These are phyloP conservation scores for Pogostemon cablin DNA, from an alignment of 257 asterid species.

Conservation along the genomic window DNA sequence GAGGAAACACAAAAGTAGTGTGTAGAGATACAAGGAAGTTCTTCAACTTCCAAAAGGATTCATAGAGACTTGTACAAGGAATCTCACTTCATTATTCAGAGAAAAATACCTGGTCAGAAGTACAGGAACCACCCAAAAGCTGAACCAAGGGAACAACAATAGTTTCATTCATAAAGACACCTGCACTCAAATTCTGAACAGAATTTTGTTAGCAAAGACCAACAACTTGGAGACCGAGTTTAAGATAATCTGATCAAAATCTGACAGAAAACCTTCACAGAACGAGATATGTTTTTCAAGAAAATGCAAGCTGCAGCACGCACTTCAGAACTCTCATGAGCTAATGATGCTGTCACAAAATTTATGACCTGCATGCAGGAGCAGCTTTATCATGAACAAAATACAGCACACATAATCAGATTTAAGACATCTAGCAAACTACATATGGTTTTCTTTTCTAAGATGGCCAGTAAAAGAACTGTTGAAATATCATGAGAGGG, in stretches of 20 bases:
- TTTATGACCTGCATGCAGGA: constrained; percentile 61
- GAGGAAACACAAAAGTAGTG: constrained; percentile 7
- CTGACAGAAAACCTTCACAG: constrained; percentile 74
- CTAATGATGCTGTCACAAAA: constrained; percentile 58
- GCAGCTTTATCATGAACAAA: constrained; percentile 15
- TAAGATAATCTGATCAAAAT: constrained; percentile 23
- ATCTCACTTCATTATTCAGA: constrained; percentile 1
- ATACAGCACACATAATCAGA: constrained; percentile 25
- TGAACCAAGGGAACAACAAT: constrained; percentile 66
- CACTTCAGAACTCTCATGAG: constrained; percentile 71
- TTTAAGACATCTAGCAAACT: constrained; percentile 7
- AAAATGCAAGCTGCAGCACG: constrained; percentile 88
- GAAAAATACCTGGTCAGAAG: constrained; percentile 68
- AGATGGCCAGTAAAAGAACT: constrained; percentile 18
- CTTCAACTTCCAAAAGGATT: constrained; percentile 9
- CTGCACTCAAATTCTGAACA: constrained; percentile 86
- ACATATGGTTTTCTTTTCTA: constrained; percentile 8
- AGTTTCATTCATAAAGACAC: constrained; percentile 66
- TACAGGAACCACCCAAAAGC: constrained; percentile 65
- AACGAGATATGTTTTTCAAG: constrained; percentile 81
- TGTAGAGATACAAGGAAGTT: constrained; percentile 12
- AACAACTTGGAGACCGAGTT: constrained; percentile 13
- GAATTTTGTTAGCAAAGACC: constrained; percentile 39
- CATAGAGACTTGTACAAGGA: constrained; percentile 6
- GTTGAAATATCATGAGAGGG: background rate